Evolutionary conservation across 805 yeast genomes (phyloP), one percentile per base, ranked within the genome.

Genomic region (Barnettozyma vustinii): DNA sequence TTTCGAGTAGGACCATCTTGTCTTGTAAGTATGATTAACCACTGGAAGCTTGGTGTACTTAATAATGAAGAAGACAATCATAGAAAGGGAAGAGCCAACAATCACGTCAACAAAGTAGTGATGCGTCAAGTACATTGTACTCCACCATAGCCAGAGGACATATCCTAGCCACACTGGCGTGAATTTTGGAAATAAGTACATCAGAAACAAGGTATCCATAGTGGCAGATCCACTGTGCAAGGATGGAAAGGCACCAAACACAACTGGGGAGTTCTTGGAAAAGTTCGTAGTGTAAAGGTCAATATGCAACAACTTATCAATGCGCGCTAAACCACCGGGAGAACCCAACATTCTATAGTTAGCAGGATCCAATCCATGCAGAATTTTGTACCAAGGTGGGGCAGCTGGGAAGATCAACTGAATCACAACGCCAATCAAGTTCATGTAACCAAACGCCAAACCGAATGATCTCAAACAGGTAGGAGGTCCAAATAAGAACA

Each of bases 91-190:
- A 2, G 97, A 92, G 20, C 99, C 99, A n/a, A 88, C 92, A 60
- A 88, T 87, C 46, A 92, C 78, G 64, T 92, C 98, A 52, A 92
- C 81, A 62, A 94, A 94, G 66, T 92, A 92, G 69, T 92, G 99
- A 68, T 92, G 99, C 0, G 97, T 92, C 61, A 92, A 75, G 67
- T 92, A 92, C 99, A 92, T 92, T 15, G 98, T 94, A 45, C 94
- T 79, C 96, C 97, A 94, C 98, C 98, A 92, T 57, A 94, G 76
- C 95, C 96, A 89, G 54, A 81, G 70, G n/a, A 89, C 94, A 64
- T 92, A 94, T 18, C 74, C 67, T 63, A 83, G 75, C 74, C 89
- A 87, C 7, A 87, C 51, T 8, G 84, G 81, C 1, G 80, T 73
- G 43, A 72, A 72, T 39, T 69, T 74, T 12, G 98, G 98, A 64